A percentile compares a stretch with the other conserved stretches of the same genome.
Evolutionary conservation across 192 early-diverging fungal genomes (phyloP).

Genomic region (Rhizoclosmatium sp.): DNA sequence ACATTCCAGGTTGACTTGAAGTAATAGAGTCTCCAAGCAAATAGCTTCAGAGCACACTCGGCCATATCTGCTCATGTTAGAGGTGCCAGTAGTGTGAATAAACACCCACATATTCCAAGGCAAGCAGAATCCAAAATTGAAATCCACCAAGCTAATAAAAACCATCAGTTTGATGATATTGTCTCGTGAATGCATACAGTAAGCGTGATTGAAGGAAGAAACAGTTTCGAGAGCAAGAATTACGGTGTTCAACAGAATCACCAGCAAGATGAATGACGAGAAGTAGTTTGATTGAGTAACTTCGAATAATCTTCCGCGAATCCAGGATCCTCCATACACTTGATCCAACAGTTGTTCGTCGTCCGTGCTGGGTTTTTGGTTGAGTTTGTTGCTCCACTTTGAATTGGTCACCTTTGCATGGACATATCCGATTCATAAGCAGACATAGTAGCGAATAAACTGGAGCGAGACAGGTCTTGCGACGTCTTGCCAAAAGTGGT

Average conservation of each 20-base stretch:
- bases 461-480: conserved; percentile 5
- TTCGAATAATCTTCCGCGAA: conserved; percentile 20
- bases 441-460: conserved; percentile 9
- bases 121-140: conserved; percentile 39
- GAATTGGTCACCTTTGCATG: conserved; percentile 1
- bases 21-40: conserved; percentile 36
- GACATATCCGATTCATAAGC: background rate
- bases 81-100: too few species aligned
- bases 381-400: background rate
- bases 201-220: conserved; percentile 15
- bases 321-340: conserved; percentile 12
- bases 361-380: background rate
- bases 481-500: background rate
- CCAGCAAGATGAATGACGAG: conserved; percentile 26
- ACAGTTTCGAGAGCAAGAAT: conserved; percentile 40
- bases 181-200: conserved; percentile 26
- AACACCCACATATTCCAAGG: conserved; percentile 41
- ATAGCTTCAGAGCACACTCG: conserved; percentile 46
- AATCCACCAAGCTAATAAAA: conserved; percentile 41
- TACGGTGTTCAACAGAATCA: conserved; percentile 42
- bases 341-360: conserved; percentile 13
- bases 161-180: too few species aligned
- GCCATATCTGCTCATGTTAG: conserved; percentile 12
- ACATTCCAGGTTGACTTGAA: conserved; percentile 47
- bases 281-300: conserved; percentile 24